Base-by-base conservation (phyloP, 1,284 basidiomycete species). In the Puccinia sorghi region DNA sequence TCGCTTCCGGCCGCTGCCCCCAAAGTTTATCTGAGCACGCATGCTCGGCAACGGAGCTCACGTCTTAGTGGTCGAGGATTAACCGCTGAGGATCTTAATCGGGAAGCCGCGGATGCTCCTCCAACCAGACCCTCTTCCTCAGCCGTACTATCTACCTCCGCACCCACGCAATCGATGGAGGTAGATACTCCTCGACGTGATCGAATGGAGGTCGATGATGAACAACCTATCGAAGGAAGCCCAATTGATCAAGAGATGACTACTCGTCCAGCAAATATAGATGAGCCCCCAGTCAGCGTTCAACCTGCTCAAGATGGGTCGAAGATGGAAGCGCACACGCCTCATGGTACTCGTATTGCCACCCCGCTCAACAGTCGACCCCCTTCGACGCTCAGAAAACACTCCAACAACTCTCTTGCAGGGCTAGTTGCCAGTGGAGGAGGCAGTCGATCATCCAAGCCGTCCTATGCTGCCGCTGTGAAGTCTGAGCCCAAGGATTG, bases 401-500 rank as follows among this genome's bases (percentile, higher is more conserved):
- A 84, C 2, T 83, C 84, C 12, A 56, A 48, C 39, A 70, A 57
- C 41, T 41, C 66, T 39, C 57, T 71, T 63, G 39, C 63, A 43
- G n/a, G 80, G 57, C 4, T 72, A 78, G 25, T 80, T 78, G 69
- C 70, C 80, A 56, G 81, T 80, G 15, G 72, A 80, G 20, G 37
- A 37, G 61, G 37, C 39, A 69, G 56, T 43, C 39, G 64, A 54
- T 77, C 80, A 4, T 79, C 82, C 17, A 83, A 80, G 78, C 81
- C 88, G 0, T 97, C 96, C 1, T 99, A 99, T 84, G 94, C 97
- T 22, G 91, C 94, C 1, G 95, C 94, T 4, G 87, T 97, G 80
- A 97, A 96, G 86, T 87, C 93, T 1, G 92, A 93, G 83, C 93
- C 94, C 0, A 89, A 88, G 27, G 95, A 99, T 83, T 99, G 94